These are phyloP conservation scores for Neofusicoccum kwambonambiense DNA, from an alignment of 2,329 filamentous ascomycete genomes.

Conservation along the genomic window DNA sequence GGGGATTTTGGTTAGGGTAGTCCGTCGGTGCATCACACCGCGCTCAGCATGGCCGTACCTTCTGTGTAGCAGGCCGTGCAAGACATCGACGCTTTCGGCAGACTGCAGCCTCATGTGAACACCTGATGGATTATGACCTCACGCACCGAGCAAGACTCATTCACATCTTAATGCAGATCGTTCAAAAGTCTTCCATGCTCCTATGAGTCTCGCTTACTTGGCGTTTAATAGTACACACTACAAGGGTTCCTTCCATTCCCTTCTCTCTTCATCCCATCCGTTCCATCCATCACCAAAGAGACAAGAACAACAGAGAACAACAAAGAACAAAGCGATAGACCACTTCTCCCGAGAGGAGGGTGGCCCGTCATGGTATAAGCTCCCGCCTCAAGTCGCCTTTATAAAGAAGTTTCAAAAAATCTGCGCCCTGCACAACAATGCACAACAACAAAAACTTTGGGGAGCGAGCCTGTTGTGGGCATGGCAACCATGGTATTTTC, in stretches of 20 bases:
- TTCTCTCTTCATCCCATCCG: background rate
- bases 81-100: no score
- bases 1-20: no score
- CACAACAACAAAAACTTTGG: background rate
- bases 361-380: background rate
- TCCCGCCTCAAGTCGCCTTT: background rate
- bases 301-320: background rate
- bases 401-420: background rate
- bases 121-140: no score
- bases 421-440: slow-evolving; percentile 25
- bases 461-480: background rate
- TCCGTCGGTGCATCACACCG: no score
- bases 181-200: background rate
- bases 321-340: background rate
- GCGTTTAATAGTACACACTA: slow-evolving; percentile 11
- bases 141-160: background rate
- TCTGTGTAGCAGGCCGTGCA: no score
- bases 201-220: background rate
- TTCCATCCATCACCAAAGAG: background rate
- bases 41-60: no score
- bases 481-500: slow-evolving; percentile 3
- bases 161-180: background rate
- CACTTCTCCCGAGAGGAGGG: background rate
- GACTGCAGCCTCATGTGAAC: no score
- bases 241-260: background rate